A percentile compares a stretch with the other conserved stretches of the same genome.
These are phyloP conservation scores for Wickerhamomyces xylosicus DNA, from an alignment of 805 yeast genomes.

Conservation along the genomic window DNA sequence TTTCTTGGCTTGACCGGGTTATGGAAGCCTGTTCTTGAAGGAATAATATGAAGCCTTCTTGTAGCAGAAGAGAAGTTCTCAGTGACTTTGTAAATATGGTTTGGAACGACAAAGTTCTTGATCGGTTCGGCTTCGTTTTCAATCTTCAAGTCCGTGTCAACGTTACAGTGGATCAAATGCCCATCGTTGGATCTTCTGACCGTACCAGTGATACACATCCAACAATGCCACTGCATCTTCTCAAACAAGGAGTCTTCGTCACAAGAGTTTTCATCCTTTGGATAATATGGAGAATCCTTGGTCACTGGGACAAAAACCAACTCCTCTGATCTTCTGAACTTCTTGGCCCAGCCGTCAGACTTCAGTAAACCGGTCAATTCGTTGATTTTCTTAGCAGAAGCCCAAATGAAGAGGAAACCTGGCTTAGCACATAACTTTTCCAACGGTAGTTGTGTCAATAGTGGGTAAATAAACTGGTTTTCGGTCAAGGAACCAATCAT, in stretches of 20 bases:
- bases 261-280: slow-evolving; percentile 32
- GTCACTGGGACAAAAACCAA: slow-evolving; percentile 72
- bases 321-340: slow-evolving; percentile 85
- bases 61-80: slow-evolving; percentile 84
- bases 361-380: slow-evolving; percentile 47
- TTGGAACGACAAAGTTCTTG: slow-evolving; percentile 49
- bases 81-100: slow-evolving; percentile 67
- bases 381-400: slow-evolving; percentile 61
- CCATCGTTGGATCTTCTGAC: slow-evolving; percentile 78
- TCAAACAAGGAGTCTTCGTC: slow-evolving; percentile 43
- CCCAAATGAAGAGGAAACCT: slow-evolving; percentile 82
- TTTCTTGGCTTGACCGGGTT: slow-evolving; percentile 57
- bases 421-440: slow-evolving; percentile 73
- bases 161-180: slow-evolving; percentile 82
- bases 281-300: slow-evolving; percentile 54
- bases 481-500: slow-evolving; percentile 85
- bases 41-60: slow-evolving; percentile 77
- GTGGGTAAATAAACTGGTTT: slow-evolving; percentile 55
- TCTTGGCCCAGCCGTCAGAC: slow-evolving; percentile 46
- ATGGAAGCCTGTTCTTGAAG: slow-evolving; percentile 56
- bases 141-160: slow-evolving; percentile 79
- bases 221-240: slow-evolving; percentile 89
- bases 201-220: slow-evolving; percentile 97
- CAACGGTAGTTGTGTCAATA: slow-evolving; percentile 57
- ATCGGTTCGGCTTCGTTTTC: slow-evolving; percentile 33